A percentile compares a stretch with the other conserved stretches of the same genome.
Evolutionary conservation across 2,329 filamentous ascomycete genomes (phyloP).

Genomic region (Acarospora socialis): DNA sequence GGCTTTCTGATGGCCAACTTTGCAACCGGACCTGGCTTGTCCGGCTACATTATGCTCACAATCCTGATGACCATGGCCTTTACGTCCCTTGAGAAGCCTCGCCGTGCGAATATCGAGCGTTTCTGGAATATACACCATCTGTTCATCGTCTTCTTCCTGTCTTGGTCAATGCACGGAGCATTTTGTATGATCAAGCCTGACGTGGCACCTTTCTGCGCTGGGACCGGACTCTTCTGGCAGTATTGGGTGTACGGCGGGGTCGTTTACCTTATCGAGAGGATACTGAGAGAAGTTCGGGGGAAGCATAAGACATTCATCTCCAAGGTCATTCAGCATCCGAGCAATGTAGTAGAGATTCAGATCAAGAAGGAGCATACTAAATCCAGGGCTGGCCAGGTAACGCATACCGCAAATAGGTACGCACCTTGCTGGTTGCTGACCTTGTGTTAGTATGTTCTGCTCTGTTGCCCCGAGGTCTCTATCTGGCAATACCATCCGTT

Average conservation of each 20-base stretch:
- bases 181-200: constrained; percentile 88
- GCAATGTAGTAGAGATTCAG: constrained; percentile 80
- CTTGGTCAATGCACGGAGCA: constrained; percentile 79
- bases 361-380: constrained; percentile 83
- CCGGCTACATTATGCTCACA: constrained; percentile 70
- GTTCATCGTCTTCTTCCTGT: constrained; percentile 77
- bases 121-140: constrained; percentile 89
- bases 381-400: constrained; percentile 56
- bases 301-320: constrained; percentile 74
- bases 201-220: constrained; percentile 61
- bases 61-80: constrained; percentile 64
- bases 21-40: constrained; percentile 68
- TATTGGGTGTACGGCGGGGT: constrained; percentile 81
- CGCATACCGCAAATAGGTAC: constrained; percentile 52
- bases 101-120: constrained; percentile 70
- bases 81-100: constrained; percentile 63
- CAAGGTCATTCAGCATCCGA: constrained; percentile 80
- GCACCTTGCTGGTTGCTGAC: constrained; percentile 66
- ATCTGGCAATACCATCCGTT: constrained; percentile 85
- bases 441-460: constrained; percentile 64
- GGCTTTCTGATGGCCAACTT: constrained; percentile 68
- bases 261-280: constrained; percentile 63
- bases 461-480: constrained; percentile 74
- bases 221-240: constrained; percentile 73
- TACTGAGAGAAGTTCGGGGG: constrained; percentile 64